Percentiles rank a stretch among this genome's conserved stretches.
These are phyloP conservation scores for Globisporangium alternatum DNA, from an alignment of 352 stramenopile species.

Conservation along the genomic window DNA sequence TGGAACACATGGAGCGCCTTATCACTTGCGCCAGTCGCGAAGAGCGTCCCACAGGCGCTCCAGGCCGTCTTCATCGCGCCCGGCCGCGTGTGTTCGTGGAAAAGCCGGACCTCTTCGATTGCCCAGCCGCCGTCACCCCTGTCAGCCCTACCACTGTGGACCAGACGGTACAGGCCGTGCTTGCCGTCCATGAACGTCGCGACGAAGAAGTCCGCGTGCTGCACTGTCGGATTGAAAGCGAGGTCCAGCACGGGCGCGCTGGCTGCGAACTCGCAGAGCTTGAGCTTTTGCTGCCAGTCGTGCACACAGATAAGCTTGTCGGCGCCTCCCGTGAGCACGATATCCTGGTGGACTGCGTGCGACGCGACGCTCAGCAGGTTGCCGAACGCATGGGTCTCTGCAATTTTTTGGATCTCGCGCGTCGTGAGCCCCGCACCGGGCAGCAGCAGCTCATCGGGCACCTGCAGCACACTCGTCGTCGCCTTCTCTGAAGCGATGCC, in stretches of 20 bases:
- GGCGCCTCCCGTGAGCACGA: slow-evolving; percentile 65
- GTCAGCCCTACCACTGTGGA: slow-evolving; percentile 8
- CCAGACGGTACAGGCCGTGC: slow-evolving; percentile 54
- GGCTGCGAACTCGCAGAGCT: slow-evolving; percentile 34
- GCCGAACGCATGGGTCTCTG: slow-evolving; percentile 56
- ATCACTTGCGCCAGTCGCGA: slow-evolving; percentile 73
- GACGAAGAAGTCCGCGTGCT: slow-evolving; percentile 51
- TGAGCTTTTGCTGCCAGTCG: slow-evolving; percentile 51
- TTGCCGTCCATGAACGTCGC: slow-evolving; percentile 72
- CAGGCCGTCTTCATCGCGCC: slow-evolving; percentile 67
- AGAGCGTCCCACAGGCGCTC: slow-evolving; percentile 48
- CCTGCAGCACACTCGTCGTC: slow-evolving; percentile 24
- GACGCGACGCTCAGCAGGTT: slow-evolving; percentile 67
- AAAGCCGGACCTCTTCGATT: slow-evolving; percentile 39
- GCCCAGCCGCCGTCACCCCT: slow-evolving; percentile 21
- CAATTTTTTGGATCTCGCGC: slow-evolving; percentile 27
- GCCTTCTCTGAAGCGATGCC: background rate
- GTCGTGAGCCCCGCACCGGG: slow-evolving; percentile 36
- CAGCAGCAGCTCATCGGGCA: slow-evolving; percentile 73
- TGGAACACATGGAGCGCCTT: slow-evolving; percentile 73
- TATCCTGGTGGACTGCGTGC: slow-evolving; percentile 28
- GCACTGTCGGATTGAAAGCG: slow-evolving; percentile 48
- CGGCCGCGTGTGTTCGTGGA: slow-evolving; percentile 73
- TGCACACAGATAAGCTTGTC: slow-evolving; percentile 74
- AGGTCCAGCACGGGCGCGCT: slow-evolving; percentile 57